Evolutionary conservation across 805 yeast species (phyloP), one percentile per base, ranked within the genome.

Genomic region (Monosporozyma aerobia): DNA sequence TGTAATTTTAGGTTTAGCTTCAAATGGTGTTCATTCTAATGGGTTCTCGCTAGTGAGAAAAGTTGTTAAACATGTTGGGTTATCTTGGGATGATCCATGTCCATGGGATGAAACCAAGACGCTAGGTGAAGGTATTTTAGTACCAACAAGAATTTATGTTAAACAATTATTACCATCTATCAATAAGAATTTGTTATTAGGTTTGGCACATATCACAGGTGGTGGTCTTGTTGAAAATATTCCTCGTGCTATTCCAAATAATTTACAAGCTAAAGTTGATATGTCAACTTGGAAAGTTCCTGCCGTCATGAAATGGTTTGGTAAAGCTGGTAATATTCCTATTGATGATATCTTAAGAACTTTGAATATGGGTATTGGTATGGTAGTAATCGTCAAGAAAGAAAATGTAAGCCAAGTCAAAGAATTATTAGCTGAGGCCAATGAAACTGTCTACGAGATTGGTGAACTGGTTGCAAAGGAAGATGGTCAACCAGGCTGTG

Each of bases 171-270:
- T 94, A 56, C 85, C 86, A 48, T 81, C 87, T 1, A 77, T 90
- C 57, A 78, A 77, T 61, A 75, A 85, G 62, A 83, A 77, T 35
- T 72, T 86, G 53, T 66, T 92, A 48, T 75, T 90, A 52, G 99
- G 97, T 54, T 77, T 94, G 65, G 96, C 99, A 2, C 96, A 94
- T 65, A 94, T 94, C 64, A 94, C 99, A 25, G 99, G 99, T 56
- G 99, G 99, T 69, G 99, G 99, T 51, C 76, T 94, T 51, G 84
- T 94, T 30, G 99, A 94, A 71, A 94, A 94, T 70, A 82, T 92
- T 54, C 99, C 99, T 51, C 82, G 99, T 68, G 94, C 96, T 19
- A 76, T 94, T 56, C 99, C 99, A 54, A 72, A 79, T 53, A 70
- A 81, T 60, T 74, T 94, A 56, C 83, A 84, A 62, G 99, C 97